Percentiles rank a stretch among this genome's conserved stretches.
Conservation (phyloP, 352 stramenopile genomes). For the Phytophthora constricta region DNA sequence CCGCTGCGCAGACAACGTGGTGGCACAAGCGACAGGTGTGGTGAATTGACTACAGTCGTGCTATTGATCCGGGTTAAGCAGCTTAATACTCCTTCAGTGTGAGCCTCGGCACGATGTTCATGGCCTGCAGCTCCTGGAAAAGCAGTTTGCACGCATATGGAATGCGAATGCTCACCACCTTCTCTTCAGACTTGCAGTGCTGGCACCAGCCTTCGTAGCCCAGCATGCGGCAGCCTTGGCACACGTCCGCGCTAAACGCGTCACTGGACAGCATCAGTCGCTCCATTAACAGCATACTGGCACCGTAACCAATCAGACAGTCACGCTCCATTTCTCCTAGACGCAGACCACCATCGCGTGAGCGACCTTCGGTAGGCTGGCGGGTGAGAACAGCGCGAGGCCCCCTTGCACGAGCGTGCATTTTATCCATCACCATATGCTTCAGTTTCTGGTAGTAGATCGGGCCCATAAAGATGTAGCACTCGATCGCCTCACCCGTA, state of each 20-base stretch:
- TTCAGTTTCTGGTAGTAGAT: constrained; percentile 99
- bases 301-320: constrained; percentile 99
- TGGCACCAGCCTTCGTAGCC: constrained; percentile 99
- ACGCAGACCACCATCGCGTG: constrained; percentile 97
- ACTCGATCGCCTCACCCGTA: constrained; percentile 97
- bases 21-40: too few species aligned
- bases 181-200: constrained; percentile 97
- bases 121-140: constrained; percentile 97
- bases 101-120: constrained; percentile 99
- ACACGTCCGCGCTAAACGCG: constrained; percentile 98
- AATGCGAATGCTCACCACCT: constrained; percentile 97
- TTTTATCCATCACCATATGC: constrained; percentile 99
- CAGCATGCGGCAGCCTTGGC: constrained; percentile 96
- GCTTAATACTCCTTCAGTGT: constrained; percentile 95
- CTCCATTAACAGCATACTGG: constrained; percentile 99
- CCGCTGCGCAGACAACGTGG: too few species aligned
- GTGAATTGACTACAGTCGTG: not conserved
- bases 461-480: constrained; percentile 99
- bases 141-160: constrained; percentile 99
- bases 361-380: constrained; percentile 99
- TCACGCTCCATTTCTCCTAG: constrained; percentile 99
- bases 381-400: constrained; percentile 96
- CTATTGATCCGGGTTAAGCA: not conserved
- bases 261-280: constrained; percentile 99
- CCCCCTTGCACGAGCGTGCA: constrained; percentile 97